Conservation (phyloP, 2,329 filamentous ascomycete genomes). For the Diaporthe vaccinii region DNA sequence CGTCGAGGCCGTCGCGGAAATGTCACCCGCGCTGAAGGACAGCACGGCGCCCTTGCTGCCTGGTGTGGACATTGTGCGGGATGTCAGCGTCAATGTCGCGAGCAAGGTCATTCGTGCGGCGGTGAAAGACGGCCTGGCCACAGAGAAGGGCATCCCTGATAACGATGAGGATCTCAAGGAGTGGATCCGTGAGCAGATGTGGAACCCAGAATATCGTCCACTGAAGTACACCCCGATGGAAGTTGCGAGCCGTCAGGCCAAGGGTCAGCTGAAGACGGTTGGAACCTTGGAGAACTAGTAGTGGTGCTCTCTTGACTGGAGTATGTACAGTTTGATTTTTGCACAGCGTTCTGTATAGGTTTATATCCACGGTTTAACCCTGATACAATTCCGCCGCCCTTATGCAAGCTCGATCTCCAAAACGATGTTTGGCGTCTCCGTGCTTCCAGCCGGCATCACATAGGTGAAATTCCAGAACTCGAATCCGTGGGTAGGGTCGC, state of each 20-base stretch:
- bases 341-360: background rate
- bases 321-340: background rate
- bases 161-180: slow-evolving; percentile 69
- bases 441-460: slow-evolving; percentile 52
- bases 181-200: slow-evolving; percentile 87
- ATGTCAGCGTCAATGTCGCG: slow-evolving; percentile 84
- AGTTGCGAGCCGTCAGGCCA: slow-evolving; percentile 69
- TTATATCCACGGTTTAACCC: background rate
- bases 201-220: slow-evolving; percentile 78
- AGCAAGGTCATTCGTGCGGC: slow-evolving; percentile 80
- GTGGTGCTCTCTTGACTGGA: background rate
- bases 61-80: slow-evolving; percentile 79
- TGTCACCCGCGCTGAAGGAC: slow-evolving; percentile 78
- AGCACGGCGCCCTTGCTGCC: slow-evolving; percentile 77
- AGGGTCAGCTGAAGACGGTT: slow-evolving; percentile 67
- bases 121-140: slow-evolving; percentile 76
- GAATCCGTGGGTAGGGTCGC: slow-evolving; percentile 53
- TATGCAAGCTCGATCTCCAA: slow-evolving; percentile 40
- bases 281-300: slow-evolving; percentile 51
- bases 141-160: slow-evolving; percentile 74
- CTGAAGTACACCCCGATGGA: slow-evolving; percentile 68
- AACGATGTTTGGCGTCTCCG: slow-evolving; percentile 43
- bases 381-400: background rate
- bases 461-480: slow-evolving; percentile 63
- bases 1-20: slow-evolving; percentile 77